Conservation (phyloP, 2,329 filamentous ascomycete species). For the Tolypocladium album region DNA sequence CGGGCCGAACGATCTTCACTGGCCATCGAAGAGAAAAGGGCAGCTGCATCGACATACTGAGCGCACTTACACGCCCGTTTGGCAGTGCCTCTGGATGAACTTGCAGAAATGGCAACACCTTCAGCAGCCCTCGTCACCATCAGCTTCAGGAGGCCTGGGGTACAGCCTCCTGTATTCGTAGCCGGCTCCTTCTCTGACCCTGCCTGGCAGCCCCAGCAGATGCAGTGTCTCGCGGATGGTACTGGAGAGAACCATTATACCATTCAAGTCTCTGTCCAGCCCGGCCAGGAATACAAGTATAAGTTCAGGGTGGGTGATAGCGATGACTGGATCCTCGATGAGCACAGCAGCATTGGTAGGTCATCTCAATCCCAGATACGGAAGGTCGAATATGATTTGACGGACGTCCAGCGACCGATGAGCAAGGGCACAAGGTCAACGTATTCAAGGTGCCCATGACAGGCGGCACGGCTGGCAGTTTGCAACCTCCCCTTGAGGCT, state of each 20-base stretch:
- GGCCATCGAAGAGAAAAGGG: background rate
- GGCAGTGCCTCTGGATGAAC: background rate
- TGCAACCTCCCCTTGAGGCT: conserved; percentile 3
- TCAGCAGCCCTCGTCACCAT: conserved; percentile 39
- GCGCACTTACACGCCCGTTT: background rate
- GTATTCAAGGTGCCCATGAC: conserved; percentile 9
- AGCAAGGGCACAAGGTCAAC: conserved; percentile 7
- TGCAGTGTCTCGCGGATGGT: conserved; percentile 41
- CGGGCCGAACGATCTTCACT: background rate
- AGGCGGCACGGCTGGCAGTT: background rate
- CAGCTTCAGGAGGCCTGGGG: conserved; percentile 47
- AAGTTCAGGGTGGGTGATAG: conserved; percentile 59
- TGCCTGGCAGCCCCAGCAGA: conserved; percentile 57
- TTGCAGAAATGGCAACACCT: conserved; percentile 8
- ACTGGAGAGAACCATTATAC: conserved; percentile 48
- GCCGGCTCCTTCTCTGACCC: conserved; percentile 59
- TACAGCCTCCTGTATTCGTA: conserved; percentile 57
- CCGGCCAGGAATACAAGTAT: conserved; percentile 57
- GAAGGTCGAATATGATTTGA: background rate
- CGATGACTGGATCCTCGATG: conserved; percentile 62
- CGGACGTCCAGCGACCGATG: conserved; percentile 1
- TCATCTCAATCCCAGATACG: background rate
- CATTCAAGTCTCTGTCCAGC: conserved; percentile 41
- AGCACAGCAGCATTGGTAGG: conserved; percentile 48
- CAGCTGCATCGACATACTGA: background rate